Base-by-base conservation (phyloP, 805 yeast genomes). In the Starmerella sirachaensis region DNA sequence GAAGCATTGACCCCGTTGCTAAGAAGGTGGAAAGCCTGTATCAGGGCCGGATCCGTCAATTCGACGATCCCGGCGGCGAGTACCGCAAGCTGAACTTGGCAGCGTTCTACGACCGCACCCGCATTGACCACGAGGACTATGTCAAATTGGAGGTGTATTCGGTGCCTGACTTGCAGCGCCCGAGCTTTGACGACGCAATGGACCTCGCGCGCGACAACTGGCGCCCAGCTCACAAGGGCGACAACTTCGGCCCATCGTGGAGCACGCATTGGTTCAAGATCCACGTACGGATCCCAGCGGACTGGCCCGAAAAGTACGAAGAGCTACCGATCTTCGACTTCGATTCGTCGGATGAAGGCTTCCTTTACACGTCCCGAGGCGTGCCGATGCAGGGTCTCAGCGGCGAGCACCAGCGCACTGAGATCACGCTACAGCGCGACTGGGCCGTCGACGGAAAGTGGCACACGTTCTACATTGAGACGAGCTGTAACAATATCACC, bases 401-500 rank as follows among this genome's bases (percentile, higher is more conserved):
- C 7, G 86, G 85, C 16, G 88, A 85, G 29, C 79, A 78, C 40
- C 54, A 52, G 35, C 70, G 98, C 49, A 72, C 72, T 10, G 79
- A 81, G 42, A 83, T 78, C 62, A 68, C 66, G 16, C 51, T 85
- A 29, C 91, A 93, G 1, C 56, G 64, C 7, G 56, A 58, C 6
- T 47, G 50, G 46, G 72, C 78, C 67, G 64, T 63, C 46, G 68
- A 61, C 36, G 63, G 71, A 5, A 60, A 66, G 10, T 67, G 72
- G 48, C 81, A 79, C 54, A 56, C 57, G 3, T 83, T 86, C 50
- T 91, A 81, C 57, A 62, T 91, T 38, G 98, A 88, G 57, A 76
- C 84, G 54, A 81, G 91, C 10, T 88, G 95, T 56, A 91, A 88
- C 61, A 93, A 94, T 13, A 88, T 88, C 91, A 83, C 80, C 57